Evolutionary conservation across 1,284 basidiomycete genomes (phyloP), one percentile per base, ranked within the genome.

Genomic region (Boletus subluridellus): DNA sequence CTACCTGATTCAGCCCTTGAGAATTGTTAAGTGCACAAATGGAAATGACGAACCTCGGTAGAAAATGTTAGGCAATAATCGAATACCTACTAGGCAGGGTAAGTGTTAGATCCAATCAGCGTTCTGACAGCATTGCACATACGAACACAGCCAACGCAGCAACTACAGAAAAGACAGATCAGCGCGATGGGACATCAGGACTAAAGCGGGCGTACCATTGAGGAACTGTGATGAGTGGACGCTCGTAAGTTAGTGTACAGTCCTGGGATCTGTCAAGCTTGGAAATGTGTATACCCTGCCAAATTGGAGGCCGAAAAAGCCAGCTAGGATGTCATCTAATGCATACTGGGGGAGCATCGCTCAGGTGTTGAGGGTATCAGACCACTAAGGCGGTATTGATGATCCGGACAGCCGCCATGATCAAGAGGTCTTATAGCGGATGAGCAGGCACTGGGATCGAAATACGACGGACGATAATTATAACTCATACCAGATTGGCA

Each of bases 1-100:
- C 54, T 11, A 67, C 64, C 66, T 68, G 15, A 26, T 21, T n/a
- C 26, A 15, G 4, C 11, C 1, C 4, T 37, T 65, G 37, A 68
- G 54, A 50, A 26, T 14, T n/a, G 32, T 42, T 2, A 2, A 42
- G 46, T 12, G 15, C 1, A 21, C 38, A 15, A 30, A 5, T 9
- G 28, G 9, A 42, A 15, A 37, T 15, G 28, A 53, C 37, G 28
- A 37, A 67, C 66, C 62, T 67, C 66, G n/a, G 44, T 45, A 26
- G 55, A 21, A 21, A 21, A 21, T 21, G 21, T 21, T 21, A 21
- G 21, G 21, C 21, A 21, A 21, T 21, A 21, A 37, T 39, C 38
- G 38, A 39, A 39, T 39, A 9, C 38, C 38, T 39, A 7, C 21
- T 21, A 21, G 38, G 38, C 38, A 17, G 9, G 38, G 38, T 17